Base-by-base conservation (phyloP, 805 yeast genomes). In the Sugiyamaella valdiviana region DNA sequence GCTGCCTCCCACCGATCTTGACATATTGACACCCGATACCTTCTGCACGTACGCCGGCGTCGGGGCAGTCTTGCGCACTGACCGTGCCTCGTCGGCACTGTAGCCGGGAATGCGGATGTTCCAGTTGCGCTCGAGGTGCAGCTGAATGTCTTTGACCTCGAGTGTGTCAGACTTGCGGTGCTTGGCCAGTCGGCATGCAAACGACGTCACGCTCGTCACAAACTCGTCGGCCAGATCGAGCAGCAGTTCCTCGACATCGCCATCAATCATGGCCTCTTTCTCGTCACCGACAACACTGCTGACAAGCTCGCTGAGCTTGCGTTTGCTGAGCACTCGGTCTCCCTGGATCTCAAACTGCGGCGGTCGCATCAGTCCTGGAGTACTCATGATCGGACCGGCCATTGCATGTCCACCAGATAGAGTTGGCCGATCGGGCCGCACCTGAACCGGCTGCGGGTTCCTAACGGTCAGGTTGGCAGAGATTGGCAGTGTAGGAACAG, bases 161-260 rank as follows among this genome's bases (percentile, higher is more conserved):
- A 93, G 71, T 35, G 83, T 78, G 51, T 91, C 96, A 5, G 87
- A 79, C 61, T 86, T 88, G 57, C 99, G 77, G 63, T 91, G 97
- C 64, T 93, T 93, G 19, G 99, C 98, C 55, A 93, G 73, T 47
- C 95, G 78, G 63, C 98, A 91, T 0, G 98, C 96, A 70, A 93
- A 93, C 2, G 88, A 74, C 0, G 97, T 89, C 2, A 95, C 96
- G 42, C 86, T 82, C 6, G 85, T 78, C 14, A 93, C 93, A 62
- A 93, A 93, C 62, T 93, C 98, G 66, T 93, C 99, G 0, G 99
- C 97, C 42, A 93, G 70, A 65, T 93, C 99, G 39, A 93, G 72
- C 32, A 93, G 69, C 36, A 93, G 69, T 57, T 91, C 98, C 65
- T 89, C 96, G 52, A 90, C 75, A 66, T 93, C 97, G 22, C 97